These are phyloP conservation scores for Ramaria sp. DNA, from an alignment of 768 basidiomycete species.

Conservation along the genomic window DNA sequence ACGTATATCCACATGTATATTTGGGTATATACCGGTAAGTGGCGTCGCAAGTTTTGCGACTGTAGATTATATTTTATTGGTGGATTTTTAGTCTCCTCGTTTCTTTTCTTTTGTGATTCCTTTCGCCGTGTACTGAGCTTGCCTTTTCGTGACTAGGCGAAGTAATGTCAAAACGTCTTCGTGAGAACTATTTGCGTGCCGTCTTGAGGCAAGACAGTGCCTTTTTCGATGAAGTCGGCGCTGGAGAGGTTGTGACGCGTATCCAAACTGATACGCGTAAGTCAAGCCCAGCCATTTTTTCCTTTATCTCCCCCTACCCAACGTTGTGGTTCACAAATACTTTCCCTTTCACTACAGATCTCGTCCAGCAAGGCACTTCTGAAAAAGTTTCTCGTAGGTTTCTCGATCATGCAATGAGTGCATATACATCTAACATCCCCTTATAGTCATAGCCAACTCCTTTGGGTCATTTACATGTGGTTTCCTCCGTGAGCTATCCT, in stretches of 20 bases:
- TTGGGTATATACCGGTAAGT: conserved; percentile 52
- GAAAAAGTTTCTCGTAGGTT: conserved; percentile 62
- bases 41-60: too few species aligned
- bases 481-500: conserved; percentile 35
- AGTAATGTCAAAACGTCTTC: conserved; percentile 69
- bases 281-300: too few species aligned
- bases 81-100: too few species aligned
- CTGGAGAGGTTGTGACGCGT: conserved; percentile 88
- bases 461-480: conserved; percentile 65
- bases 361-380: conserved; percentile 84
- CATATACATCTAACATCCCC: not conserved
- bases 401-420: not conserved
- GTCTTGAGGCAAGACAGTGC: conserved; percentile 80
- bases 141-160: conserved; percentile 37
- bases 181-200: conserved; percentile 72
- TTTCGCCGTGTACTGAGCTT: conserved; percentile 21
- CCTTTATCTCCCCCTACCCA: not conserved
- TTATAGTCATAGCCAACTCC: conserved; percentile 43
- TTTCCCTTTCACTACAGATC: conserved; percentile 50
- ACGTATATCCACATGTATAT: conserved; percentile 63
- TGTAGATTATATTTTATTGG: too few species aligned
- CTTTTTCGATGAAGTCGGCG: conserved; percentile 85
- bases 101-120: too few species aligned
- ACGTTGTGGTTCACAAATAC: not conserved
- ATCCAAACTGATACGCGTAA: conserved; percentile 82